phyloP scores from a whole-genome alignment of 805 yeast genomes.

The Yamadazyma kitorensis region DNA sequence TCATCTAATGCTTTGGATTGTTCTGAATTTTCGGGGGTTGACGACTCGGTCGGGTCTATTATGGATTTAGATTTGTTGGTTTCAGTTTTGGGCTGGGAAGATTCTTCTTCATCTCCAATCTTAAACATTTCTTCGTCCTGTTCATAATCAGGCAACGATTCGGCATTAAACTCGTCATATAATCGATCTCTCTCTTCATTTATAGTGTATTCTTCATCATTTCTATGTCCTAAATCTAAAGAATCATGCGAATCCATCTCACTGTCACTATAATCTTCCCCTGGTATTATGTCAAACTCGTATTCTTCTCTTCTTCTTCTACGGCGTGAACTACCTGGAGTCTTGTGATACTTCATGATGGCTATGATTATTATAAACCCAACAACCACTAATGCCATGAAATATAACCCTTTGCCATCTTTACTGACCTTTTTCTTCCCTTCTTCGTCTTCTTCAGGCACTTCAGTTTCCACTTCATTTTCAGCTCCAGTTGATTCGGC shows the following conservation, averaged over 20 bases:
- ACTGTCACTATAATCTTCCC: conserved; percentile 51
- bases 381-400: conserved; percentile 54
- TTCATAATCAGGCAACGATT: conserved; percentile 33
- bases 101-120: conserved; percentile 39
- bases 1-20: too few species aligned
- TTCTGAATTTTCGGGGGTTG: too few species aligned
- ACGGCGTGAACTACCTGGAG: conserved; percentile 40
- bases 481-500: conserved; percentile 11
- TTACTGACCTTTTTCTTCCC: conserved; percentile 36
- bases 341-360: conserved; percentile 42
- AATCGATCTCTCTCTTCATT: conserved; percentile 40
- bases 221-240: conserved; percentile 30
- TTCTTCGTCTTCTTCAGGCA: conserved; percentile 31
- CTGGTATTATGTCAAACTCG: conserved; percentile 76
- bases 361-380: conserved; percentile 54
- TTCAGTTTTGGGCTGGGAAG: conserved; percentile 1
- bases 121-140: conserved; percentile 35
- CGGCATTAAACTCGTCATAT: conserved; percentile 40
- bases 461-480: conserved; percentile 32
- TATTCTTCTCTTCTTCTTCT: conserved; percentile 64
- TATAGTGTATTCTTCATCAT: conserved; percentile 16
- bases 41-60: too few species aligned
- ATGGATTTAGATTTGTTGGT: too few species aligned
- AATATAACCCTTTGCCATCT: conserved; percentile 57
- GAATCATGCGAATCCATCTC: conserved; percentile 32